Conservation (phyloP, 805 yeast species). For the Nakazawaea ernobii region DNA sequence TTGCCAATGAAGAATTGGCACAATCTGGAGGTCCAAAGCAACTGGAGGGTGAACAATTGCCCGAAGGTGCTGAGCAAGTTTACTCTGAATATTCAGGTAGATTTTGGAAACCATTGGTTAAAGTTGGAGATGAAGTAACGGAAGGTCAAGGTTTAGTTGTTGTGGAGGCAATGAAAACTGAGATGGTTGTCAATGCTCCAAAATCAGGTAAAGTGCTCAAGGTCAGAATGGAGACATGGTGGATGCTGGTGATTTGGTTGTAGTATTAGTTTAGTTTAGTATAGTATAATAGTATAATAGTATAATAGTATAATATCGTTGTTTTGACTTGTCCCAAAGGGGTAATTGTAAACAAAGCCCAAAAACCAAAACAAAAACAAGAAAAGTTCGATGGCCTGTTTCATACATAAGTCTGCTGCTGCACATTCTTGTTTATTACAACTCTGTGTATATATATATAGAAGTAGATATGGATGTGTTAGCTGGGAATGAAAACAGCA, state of each 20-base stretch:
- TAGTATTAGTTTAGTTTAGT: conserved; percentile 51
- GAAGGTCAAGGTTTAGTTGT: conserved; percentile 79
- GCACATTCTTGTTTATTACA: not conserved
- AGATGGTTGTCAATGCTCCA: conserved; percentile 81
- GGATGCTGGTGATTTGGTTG: conserved; percentile 94
- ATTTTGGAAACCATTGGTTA: conserved; percentile 88
- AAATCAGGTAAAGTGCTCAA: conserved; percentile 65
- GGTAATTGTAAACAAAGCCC: conserved; percentile 3
- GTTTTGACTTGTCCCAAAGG: not conserved
- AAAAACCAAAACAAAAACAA: not conserved
- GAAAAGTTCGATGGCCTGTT: not conserved
- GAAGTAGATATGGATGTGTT: too few species aligned
- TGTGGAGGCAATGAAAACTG: conserved; percentile 98
- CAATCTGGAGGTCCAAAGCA: conserved; percentile 41
- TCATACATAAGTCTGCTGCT: not conserved
- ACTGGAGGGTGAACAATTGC: conserved; percentile 48
- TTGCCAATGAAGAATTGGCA: conserved; percentile 69
- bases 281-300: not conserved
- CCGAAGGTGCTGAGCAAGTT: conserved; percentile 76
- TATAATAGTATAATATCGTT: too few species aligned
- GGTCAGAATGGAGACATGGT: conserved; percentile 91
- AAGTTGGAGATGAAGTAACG: conserved; percentile 68
- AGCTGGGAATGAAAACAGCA: too few species aligned
- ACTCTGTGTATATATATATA: not conserved
- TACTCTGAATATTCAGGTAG: conserved; percentile 97